These are phyloP conservation scores for Hypoxylon sp. DNA, from an alignment of 2,329 filamentous ascomycete species.

Conservation along the genomic window DNA sequence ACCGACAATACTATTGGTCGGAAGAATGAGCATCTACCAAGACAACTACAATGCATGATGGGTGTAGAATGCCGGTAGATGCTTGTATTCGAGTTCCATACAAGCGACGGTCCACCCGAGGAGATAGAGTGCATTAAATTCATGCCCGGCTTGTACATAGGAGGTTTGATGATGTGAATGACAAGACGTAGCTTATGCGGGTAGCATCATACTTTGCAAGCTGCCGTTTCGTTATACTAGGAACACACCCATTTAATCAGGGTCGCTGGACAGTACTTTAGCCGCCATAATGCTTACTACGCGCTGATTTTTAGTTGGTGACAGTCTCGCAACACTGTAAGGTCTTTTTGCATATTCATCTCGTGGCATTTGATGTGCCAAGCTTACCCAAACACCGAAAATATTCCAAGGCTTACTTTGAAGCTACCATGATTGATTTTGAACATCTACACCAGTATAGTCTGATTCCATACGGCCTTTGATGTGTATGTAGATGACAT, in stretches of 20 bases:
- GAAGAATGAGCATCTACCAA: slow-evolving; percentile 4
- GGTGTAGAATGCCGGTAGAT: neutral
- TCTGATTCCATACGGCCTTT: too few species aligned
- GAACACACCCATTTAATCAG: slow-evolving; percentile 11
- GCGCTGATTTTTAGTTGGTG: slow-evolving; percentile 19
- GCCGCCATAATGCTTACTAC: slow-evolving; percentile 36
- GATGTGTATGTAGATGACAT: too few species aligned
- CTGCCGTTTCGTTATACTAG: neutral
- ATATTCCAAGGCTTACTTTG: neutral
- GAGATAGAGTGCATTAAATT: slow-evolving; percentile 17
- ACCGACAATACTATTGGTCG: slow-evolving; percentile 6
- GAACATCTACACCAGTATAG: too few species aligned
- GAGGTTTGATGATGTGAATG: slow-evolving; percentile 8
- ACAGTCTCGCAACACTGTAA: slow-evolving; percentile 9
- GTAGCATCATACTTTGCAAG: slow-evolving; percentile 10
- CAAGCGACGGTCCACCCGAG: slow-evolving; percentile 6
- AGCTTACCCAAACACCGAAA: slow-evolving; percentile 21
- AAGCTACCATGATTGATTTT: too few species aligned
- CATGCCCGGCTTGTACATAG: slow-evolving; percentile 11
- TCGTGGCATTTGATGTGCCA: slow-evolving; percentile 23
- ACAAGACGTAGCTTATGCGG: slow-evolving; percentile 8
- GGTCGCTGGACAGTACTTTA: slow-evolving; percentile 18
- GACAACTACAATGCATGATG: neutral
- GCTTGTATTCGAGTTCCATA: slow-evolving; percentile 18
- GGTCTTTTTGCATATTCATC: slow-evolving; percentile 11